Evolutionary conservation across 768 basidiomycete species (phyloP).

Genomic region (Astraeus odoratus): DNA sequence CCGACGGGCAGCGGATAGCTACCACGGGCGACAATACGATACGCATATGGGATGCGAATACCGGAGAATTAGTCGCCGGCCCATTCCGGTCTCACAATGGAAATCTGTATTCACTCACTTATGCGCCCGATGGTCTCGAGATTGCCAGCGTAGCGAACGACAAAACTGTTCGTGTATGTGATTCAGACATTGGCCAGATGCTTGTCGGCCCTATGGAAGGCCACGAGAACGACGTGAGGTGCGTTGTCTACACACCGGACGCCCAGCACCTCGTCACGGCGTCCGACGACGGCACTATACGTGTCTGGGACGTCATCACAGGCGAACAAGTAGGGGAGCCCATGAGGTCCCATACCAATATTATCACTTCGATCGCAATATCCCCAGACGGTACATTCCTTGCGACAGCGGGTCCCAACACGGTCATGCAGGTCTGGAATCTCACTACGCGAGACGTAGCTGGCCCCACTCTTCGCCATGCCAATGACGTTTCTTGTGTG

Average conservation of each 20-base stretch:
- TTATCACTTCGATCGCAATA: conserved; percentile 26
- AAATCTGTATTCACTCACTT: conserved; percentile 34
- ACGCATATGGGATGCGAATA: conserved; percentile 25
- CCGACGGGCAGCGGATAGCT: conserved; percentile 24
- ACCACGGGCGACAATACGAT: conserved; percentile 28
- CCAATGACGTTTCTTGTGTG: conserved; percentile 26
- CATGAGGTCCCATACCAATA: conserved; percentile 20
- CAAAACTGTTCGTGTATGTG: conserved; percentile 25
- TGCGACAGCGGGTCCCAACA: conserved; percentile 26
- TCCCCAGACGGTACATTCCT: conserved; percentile 25
- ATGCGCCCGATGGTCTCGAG: conserved; percentile 23
- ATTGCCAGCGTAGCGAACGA: conserved; percentile 26
- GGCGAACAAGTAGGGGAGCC: conserved; percentile 27
- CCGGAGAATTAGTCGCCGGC: conserved; percentile 18
- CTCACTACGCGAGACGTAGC: conserved; percentile 15
- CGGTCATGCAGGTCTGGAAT: conserved; percentile 26
- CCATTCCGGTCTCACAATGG: conserved; percentile 26
- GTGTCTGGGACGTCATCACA: conserved; percentile 23
- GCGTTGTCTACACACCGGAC: conserved; percentile 26
- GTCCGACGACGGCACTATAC: conserved; percentile 24
- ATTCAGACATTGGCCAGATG: conserved; percentile 32
- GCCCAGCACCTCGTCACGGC: conserved; percentile 23
- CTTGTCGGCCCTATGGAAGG: conserved; percentile 20
- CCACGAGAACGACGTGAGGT: conserved; percentile 23
- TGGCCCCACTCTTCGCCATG: conserved; percentile 18